phyloP scores from a whole-genome alignment of 768 basidiomycete species.

The Cystofilobasidium capitatum region DNA sequence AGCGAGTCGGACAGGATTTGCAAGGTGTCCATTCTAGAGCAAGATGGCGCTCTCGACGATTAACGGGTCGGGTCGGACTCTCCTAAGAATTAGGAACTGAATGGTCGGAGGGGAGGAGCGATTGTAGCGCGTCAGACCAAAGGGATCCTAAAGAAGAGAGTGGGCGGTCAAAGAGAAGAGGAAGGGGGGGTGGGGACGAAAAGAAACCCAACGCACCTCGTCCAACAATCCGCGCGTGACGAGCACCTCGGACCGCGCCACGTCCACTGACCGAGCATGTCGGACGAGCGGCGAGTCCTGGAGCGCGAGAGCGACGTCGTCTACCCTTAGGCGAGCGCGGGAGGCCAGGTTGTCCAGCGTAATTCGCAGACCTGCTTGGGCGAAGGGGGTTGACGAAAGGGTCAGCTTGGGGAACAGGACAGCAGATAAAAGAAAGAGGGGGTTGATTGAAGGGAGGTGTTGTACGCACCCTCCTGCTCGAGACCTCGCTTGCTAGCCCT shows the following conservation, averaged over 20 bases:
- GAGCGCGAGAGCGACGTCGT: slow-evolving; percentile 81
- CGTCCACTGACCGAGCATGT: slow-evolving; percentile 18
- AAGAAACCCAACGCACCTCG: slow-evolving; percentile 39
- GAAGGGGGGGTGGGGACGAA: too few species aligned
- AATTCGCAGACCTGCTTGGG: slow-evolving; percentile 12
- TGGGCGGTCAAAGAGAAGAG: too few species aligned
- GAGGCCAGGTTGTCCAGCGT: slow-evolving; percentile 67
- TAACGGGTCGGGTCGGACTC: too few species aligned
- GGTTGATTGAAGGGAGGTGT: not conserved
- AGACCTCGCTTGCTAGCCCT: slow-evolving; percentile 13
- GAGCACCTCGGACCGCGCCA: slow-evolving; percentile 47
- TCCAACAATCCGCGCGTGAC: slow-evolving; percentile 61
- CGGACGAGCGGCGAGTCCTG: slow-evolving; percentile 73
- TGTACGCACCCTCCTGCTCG: slow-evolving; percentile 1
- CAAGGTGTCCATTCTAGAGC: too few species aligned
- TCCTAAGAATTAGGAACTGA: too few species aligned
- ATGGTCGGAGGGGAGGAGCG: too few species aligned
- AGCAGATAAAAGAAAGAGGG: not conserved
- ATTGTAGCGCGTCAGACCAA: too few species aligned
- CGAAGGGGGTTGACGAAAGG: not conserved
- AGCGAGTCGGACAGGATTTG: too few species aligned
- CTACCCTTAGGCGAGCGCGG: slow-evolving; percentile 68
- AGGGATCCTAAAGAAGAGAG: too few species aligned
- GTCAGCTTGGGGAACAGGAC: too few species aligned
- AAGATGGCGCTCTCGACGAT: too few species aligned